These are phyloP conservation scores for Neopestalotiopsis sp. DNA, from an alignment of 2,329 filamentous ascomycete species.

Conservation along the genomic window DNA sequence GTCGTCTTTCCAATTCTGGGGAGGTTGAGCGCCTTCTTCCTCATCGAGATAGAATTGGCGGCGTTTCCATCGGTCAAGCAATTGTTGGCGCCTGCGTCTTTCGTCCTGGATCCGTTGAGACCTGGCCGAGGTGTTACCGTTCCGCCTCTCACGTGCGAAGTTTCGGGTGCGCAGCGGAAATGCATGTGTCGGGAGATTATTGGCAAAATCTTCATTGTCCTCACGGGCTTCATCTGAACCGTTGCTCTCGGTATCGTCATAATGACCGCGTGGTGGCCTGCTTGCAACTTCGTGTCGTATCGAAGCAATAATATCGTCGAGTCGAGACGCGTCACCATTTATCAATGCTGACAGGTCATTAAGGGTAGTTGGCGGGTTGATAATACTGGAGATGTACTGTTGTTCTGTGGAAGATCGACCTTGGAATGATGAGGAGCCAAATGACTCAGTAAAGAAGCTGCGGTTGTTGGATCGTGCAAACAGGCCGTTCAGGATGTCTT, in stretches of 20 bases:
- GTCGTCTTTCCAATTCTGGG: constrained; percentile 66
- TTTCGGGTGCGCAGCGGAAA: not conserved
- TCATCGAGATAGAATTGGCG: constrained; percentile 84
- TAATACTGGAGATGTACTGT: constrained; percentile 36
- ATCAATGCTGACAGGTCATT: constrained; percentile 37
- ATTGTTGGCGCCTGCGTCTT: constrained; percentile 48
- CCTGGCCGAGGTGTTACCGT: constrained; percentile 36
- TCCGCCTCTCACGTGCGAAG: constrained; percentile 18
- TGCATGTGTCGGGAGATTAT: not conserved
- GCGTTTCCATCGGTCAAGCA: constrained; percentile 77
- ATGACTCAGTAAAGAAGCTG: constrained; percentile 39
- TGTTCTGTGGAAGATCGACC: constrained; percentile 28
- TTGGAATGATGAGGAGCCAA: constrained; percentile 32
- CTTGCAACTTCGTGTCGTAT: constrained; percentile 30
- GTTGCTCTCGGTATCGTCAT: constrained; percentile 28
- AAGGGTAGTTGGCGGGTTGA: constrained; percentile 38
- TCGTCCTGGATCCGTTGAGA: constrained; percentile 43
- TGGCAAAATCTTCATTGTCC: constrained; percentile 23
- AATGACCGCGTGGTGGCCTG: constrained; percentile 23
- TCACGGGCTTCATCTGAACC: constrained; percentile 33
- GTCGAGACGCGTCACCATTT: constrained; percentile 34
- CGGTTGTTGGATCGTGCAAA: constrained; percentile 44
- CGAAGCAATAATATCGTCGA: constrained; percentile 38
- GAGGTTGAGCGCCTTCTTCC: constrained; percentile 76
- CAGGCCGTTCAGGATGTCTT: constrained; percentile 63